Base-by-base conservation (phyloP, 331 rosid genomes). In the Acacia pycnantha region DNA sequence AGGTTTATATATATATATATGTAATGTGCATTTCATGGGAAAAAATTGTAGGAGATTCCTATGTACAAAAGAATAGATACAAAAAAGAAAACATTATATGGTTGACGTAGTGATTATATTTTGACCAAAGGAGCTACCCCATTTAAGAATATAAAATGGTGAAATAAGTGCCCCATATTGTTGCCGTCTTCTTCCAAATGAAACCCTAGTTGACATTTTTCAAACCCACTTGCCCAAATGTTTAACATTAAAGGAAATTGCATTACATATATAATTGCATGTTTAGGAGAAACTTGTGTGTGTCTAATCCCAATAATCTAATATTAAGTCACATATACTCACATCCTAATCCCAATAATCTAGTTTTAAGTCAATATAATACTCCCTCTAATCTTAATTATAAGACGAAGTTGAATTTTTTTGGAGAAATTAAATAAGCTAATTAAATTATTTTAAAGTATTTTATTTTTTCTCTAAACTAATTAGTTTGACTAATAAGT, bases 121-220 rank as follows among this genome's bases (percentile, higher is more conserved):
- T 91, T 91, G 95, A 91, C 93, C 80, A 71, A 76, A 79, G 72
- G 73, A 12, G 76, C 48, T 37, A 37, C 11, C 78, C 61, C 81
- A 78, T 82, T 74, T 86, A 76, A 77, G 72, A 47, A 87, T 76
- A 82, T 9, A 62, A 33, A 73, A 77, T 78, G 84, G 84, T 21
- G 62, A 87, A 73, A 21, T 37, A 40, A 87, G 89, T 91, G 90
- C 87, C 70, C 87, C 81, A 78, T 76, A 80, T 82, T 82, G 82
- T 76, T 82, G 84, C 77, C 79, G 59, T 78, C 86, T 80, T 50
- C 78, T 41, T 69, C 65, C 15, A 58, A 74, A 92, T 92, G 88
- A 90, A 83, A 86, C 86, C 79, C 76, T 77, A 71, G 79, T 90
- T 88, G 94, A 90, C 85, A 6, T 84, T 84, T 79, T 89, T 83